Base-by-base conservation (phyloP, 1,284 basidiomycete species). In the Pulveroboletus ridleyi region DNA sequence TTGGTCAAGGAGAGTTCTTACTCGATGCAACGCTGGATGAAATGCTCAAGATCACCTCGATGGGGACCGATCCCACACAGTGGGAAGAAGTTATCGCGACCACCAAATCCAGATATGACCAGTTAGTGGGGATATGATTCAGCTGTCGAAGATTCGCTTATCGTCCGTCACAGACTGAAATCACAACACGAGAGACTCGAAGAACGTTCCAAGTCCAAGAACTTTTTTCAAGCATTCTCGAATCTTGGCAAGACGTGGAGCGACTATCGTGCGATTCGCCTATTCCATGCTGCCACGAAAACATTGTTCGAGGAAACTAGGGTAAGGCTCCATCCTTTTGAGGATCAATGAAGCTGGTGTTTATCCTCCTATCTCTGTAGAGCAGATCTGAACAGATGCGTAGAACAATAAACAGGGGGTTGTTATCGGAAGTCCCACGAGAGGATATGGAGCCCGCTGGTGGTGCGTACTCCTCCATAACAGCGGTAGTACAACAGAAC, bases 21-120 rank as follows among this genome's bases (percentile, higher is more conserved):
- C 49, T 50, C 23, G 50, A 52, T 52, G 50, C 23, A 15, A 52
- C 50, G 9, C 2, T 52, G 23, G 50, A 18, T 8, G 50, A 52
- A 29, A 52, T 52, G 50, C 50, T 29, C 50, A 52, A 52, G 50
- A 52, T 52, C 50, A 25, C 15, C n/a, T 29, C 23, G 50, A 52
- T 52, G 23, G 25, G 50, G 8, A 11, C 50, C 9, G 25, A 29
- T 52, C 25, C 50, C 8, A 25, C 10, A 7, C 50, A 52, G 25
- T 52, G 50, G 50, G 23, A 29, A 14, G 50, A 52, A 25, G 23
- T 52, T 25, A 52, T 52, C 50, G 50, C 15, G 4, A 52, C 50
- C 10, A 18, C 50, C 14, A 52, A 52, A 25, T 10, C 50, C 50
- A 52, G 50, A 52, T 52, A 52, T 18, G 50, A 52, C 25, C 50